Percentiles rank a stretch among this genome's conserved stretches.
phyloP scores from a whole-genome alignment of 345 rosid genomes.

The Chamaenerion angustifolium region DNA sequence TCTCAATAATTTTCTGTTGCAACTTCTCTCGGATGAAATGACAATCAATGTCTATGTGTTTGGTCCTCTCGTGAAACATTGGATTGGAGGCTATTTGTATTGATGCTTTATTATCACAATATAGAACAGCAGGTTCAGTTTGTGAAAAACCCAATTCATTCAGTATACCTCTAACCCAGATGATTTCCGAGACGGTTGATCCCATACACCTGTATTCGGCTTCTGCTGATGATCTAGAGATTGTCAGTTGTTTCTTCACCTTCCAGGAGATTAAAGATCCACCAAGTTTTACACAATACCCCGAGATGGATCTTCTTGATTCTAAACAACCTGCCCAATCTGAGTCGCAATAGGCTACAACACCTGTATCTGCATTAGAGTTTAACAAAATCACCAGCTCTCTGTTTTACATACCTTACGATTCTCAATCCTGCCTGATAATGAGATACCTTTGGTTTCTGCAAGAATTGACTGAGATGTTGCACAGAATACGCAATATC shows the following conservation, averaged over 20 bases:
- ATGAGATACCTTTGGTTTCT: no score
- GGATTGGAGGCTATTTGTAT: not conserved
- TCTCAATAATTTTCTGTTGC: no score
- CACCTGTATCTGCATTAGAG: rapidly evolving
- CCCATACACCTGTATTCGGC: not conserved
- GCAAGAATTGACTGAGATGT: no score
- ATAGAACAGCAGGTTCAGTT: not conserved
- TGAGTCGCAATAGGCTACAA: not conserved
- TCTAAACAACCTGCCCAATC: not conserved
- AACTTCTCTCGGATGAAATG: slow-evolving; percentile 5
- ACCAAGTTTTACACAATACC: not conserved
- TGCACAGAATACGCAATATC: no score
- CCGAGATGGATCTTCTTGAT: not conserved
- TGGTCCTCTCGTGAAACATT: not conserved
- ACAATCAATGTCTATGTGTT: slow-evolving; percentile 6
- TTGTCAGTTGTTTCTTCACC: not conserved
- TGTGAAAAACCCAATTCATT: not conserved
- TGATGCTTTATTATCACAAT: slow-evolving; percentile 4
- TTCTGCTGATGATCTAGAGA: not conserved
- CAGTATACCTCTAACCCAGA: not conserved
- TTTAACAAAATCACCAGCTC: no score
- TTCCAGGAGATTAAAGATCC: not conserved
- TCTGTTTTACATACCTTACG: no score
- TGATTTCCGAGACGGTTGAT: not conserved
- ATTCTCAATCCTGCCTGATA: no score